phyloP scores from a whole-genome alignment of 2,329 filamentous ascomycete species.

The Aureobasidium lini region DNA sequence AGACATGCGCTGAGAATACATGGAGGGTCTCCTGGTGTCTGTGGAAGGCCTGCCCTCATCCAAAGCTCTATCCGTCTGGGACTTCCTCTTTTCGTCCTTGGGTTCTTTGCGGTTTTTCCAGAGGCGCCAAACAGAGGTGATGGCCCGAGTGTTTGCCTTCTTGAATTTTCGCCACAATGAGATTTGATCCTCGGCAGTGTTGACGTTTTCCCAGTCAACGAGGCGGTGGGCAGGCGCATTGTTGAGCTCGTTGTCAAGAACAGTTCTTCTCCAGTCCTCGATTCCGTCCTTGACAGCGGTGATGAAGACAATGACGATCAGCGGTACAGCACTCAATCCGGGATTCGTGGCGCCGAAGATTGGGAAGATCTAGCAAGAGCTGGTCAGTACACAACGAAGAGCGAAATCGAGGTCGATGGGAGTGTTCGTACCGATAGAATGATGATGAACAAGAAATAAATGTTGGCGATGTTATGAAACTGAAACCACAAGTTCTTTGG shows the following conservation, averaged over 20 bases:
- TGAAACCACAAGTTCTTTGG: constrained; percentile 97
- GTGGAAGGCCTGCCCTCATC: constrained; percentile 60
- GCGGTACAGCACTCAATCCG: constrained; percentile 77
- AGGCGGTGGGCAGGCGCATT: constrained; percentile 91
- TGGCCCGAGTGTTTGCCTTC: constrained; percentile 66
- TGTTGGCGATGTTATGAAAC: constrained; percentile 97
- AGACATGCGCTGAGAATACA: constrained; percentile 47
- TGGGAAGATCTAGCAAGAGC: constrained; percentile 67
- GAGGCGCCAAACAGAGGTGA: constrained; percentile 48
- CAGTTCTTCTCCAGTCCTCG: constrained; percentile 87
- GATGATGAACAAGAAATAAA: constrained; percentile 95
- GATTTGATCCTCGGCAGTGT: constrained; percentile 79
- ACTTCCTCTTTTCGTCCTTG: constrained; percentile 40
- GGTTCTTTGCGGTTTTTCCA: constrained; percentile 36
- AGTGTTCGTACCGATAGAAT: constrained; percentile 73
- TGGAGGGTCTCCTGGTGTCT: constrained; percentile 54
- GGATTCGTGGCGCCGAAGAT: constrained; percentile 93
- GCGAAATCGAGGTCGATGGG: neutral
- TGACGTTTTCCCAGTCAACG: constrained; percentile 85
- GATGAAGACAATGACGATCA: constrained; percentile 84
- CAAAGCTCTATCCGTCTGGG: constrained; percentile 40
- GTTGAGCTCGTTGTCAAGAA: constrained; percentile 88
- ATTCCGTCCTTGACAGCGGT: constrained; percentile 92
- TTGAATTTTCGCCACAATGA: constrained; percentile 83
- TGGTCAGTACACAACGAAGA: constrained; percentile 15